Evolutionary conservation across 1,284 basidiomycete genomes (phyloP), one percentile per base, ranked within the genome.

Genomic region (Macrocystidia cucumis): DNA sequence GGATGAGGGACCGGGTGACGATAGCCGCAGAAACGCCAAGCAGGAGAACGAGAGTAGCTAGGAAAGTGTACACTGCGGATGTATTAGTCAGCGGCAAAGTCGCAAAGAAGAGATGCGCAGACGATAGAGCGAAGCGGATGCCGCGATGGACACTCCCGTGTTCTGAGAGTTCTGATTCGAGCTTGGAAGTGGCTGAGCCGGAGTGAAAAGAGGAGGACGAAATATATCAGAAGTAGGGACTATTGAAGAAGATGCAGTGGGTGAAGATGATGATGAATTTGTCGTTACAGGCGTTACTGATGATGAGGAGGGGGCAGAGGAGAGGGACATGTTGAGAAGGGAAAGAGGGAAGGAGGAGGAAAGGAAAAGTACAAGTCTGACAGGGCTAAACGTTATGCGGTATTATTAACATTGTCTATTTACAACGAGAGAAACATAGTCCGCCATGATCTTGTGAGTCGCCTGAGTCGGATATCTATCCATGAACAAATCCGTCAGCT

Each of bases 11-110:
- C 20, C 78, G 74, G 35, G 69, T 43, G 44, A 81, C 67, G 45
- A 81, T 78, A 13, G 74, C 74, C 3, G 67, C 68, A 7, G 74
- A 78, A n/a, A 81, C 69, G 31, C 64, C 59, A 18, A 81, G 64
- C n/a, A 81, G 67, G 18, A 81, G 67, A 39, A 79, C 63, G 27
- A 81, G 67, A 1, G 78, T 81, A 2, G 78, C 76, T 58, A 69
- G 53, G 44, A 63, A 62, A 2, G 60, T 62, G 44, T 63, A 63
- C 13, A 62, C 60, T 63, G 47, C 19, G 9, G 21, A 9, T 17
- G 18, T 25, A 28, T 30, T 19, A 21, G 17, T 9, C 21, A 29
- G 16, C 4, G 4, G 19, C 29, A 19, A 19, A 14, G 17, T 32
- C 12, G 6, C 16, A 16, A 30, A 30, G 29, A n/a, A 16, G 9